phyloP scores from a whole-genome alignment of 1,284 basidiomycete species.

The Inonotus obliquus region DNA sequence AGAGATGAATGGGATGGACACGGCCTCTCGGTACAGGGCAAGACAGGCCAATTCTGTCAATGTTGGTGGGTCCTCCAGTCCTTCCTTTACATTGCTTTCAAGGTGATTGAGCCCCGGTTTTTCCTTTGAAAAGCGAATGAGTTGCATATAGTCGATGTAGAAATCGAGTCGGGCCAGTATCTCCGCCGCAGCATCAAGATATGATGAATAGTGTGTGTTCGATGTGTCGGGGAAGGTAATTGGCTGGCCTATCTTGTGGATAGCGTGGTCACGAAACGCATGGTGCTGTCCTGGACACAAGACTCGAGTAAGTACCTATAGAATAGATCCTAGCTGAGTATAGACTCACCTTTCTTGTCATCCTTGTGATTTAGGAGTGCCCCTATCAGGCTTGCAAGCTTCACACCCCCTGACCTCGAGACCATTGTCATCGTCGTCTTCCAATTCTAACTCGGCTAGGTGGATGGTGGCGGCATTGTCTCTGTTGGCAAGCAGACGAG shows the following conservation, averaged over 20 bases:
- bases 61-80: conserved; percentile 12
- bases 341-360: no score
- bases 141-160: no score
- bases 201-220: no score
- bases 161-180: no score
- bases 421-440: not conserved
- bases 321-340: conserved; percentile 77
- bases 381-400: conserved; percentile 27
- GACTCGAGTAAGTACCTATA: conserved; percentile 87
- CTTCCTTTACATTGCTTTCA: conserved; percentile 13
- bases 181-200: no score
- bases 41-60: conserved; percentile 17
- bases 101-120: conserved; percentile 15
- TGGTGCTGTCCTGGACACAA: conserved; percentile 45
- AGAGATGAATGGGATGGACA: conserved; percentile 14
- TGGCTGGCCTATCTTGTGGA: not conserved
- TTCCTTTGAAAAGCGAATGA: no score
- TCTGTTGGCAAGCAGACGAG: not conserved
- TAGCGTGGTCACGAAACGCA: conserved; percentile 24
- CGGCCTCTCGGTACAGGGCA: conserved; percentile 11
- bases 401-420: conserved; percentile 28
- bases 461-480: not conserved
- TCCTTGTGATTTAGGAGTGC: no score
- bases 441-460: not conserved
- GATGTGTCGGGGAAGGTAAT: conserved; percentile 12